Percentiles rank a stretch among this genome's conserved stretches.
These are phyloP conservation scores for Microsporum canis DNA, from an alignment of 2,329 filamentous ascomycete genomes.

Conservation along the genomic window DNA sequence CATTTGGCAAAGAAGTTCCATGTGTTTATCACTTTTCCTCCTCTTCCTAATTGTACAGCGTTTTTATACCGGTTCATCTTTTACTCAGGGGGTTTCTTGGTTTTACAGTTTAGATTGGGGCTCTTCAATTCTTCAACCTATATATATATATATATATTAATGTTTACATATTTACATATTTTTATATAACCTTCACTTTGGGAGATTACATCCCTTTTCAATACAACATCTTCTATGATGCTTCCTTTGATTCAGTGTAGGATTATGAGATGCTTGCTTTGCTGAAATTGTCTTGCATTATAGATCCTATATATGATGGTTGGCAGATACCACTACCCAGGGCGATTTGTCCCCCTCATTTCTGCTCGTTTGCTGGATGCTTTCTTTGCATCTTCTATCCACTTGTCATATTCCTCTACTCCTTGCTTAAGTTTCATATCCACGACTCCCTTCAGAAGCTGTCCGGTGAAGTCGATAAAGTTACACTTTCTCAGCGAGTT, in stretches of 20 bases:
- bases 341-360: constrained; percentile 17
- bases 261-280: not conserved
- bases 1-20: not conserved
- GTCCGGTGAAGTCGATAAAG: constrained; percentile 89
- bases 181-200: not conserved
- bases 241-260: not conserved
- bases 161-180: not conserved
- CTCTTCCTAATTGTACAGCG: not conserved
- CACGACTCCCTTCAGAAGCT: constrained; percentile 81
- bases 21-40: not conserved
- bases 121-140: not conserved
- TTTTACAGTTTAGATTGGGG: not conserved
- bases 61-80: not conserved
- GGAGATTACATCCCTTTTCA: not conserved
- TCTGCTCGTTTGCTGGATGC: constrained; percentile 33
- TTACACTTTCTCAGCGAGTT: constrained; percentile 87
- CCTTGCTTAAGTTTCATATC: constrained; percentile 49
- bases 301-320: not conserved
- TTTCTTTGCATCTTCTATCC: constrained; percentile 58
- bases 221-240: not conserved
- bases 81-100: not conserved
- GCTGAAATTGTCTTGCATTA: not conserved
- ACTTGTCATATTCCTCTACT: constrained; percentile 61
- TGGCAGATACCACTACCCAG: not conserved
- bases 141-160: not conserved